phyloP scores from a whole-genome alignment of 1,284 basidiomycete species.

The Microbotryum lychnidis-dioicae region DNA sequence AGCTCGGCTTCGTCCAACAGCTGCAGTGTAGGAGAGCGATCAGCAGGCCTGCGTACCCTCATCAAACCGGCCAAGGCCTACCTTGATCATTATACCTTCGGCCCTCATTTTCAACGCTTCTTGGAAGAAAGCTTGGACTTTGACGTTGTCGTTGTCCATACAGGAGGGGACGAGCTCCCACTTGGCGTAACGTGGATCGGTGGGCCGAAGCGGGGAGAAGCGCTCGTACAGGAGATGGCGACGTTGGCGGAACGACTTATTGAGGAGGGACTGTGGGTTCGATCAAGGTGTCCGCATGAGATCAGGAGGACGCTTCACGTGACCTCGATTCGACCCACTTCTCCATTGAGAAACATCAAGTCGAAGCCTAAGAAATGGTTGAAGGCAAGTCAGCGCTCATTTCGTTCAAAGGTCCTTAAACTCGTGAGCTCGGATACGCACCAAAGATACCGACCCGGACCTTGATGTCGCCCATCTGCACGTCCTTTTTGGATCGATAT shows the following conservation, averaged over 20 bases:
- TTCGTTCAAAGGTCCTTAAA: too few relatives aligned
- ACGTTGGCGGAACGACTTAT: conserved; percentile 62
- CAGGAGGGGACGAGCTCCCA: conserved; percentile 38
- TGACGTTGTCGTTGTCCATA: conserved; percentile 43
- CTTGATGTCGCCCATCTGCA: conserved; percentile 54
- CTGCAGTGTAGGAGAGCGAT: conserved; percentile 18
- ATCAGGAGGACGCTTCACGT: conserved; percentile 2
- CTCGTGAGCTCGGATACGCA: too few relatives aligned
- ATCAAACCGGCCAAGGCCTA: conserved; percentile 36
- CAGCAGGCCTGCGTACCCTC: background rate
- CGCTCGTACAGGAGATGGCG: conserved; percentile 55
- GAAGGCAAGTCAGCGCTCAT: too few relatives aligned
- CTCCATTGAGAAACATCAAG: conserved; percentile 50
- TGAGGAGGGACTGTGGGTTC: conserved; percentile 55
- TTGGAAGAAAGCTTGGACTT: conserved; percentile 69
- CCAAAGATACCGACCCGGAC: conserved; percentile 51
- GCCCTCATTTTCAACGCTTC: conserved; percentile 67
- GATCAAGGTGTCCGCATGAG: background rate
- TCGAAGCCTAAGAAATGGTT: conserved; percentile 41
- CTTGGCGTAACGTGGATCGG: conserved; percentile 19
- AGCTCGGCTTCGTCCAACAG: conserved; percentile 40
- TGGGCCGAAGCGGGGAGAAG: conserved; percentile 51
- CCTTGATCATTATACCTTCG: conserved; percentile 92
- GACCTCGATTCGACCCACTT: conserved; percentile 37
- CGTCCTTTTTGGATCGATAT: conserved; percentile 76